phyloP scores from a whole-genome alignment of 305 asterid genomes.

The Solanum hybrid region DNA sequence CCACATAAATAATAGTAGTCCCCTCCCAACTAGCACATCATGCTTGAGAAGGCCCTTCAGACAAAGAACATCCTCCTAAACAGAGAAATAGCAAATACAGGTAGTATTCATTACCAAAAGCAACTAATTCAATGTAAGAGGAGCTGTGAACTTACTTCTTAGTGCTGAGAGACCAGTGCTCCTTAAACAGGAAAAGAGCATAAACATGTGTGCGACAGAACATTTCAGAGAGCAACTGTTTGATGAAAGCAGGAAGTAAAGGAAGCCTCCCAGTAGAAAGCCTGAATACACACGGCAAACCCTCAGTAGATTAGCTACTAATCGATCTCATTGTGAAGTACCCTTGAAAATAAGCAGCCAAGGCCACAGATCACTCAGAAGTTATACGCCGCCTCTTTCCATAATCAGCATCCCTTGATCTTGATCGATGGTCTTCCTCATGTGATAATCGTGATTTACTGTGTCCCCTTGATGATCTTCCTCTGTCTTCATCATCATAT shows the following conservation, averaged over 20 bases:
- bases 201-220: constrained; percentile 16
- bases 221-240: constrained; percentile 13
- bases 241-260: constrained; percentile 14
- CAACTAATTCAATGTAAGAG: neutral
- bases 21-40: neutral
- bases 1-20: neutral
- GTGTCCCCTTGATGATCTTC: constrained; percentile 58
- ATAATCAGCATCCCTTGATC: constrained; percentile 67
- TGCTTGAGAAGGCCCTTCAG: neutral
- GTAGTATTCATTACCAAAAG: constrained; percentile 1
- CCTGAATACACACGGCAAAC: constrained; percentile 21
- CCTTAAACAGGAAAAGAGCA: constrained; percentile 20
- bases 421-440: constrained; percentile 54
- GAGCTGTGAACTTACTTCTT: constrained; percentile 38
- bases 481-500: constrained; percentile 59
- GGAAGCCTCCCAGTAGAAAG: constrained; percentile 21
- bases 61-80: neutral
- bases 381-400: constrained; percentile 59
- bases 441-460: constrained; percentile 50
- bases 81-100: neutral
- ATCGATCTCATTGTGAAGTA: constrained; percentile 13
- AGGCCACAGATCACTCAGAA: constrained; percentile 34
- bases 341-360: constrained; percentile 8
- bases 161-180: constrained; percentile 21
- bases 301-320: constrained; percentile 19